Evolutionary conservation across 108 stramenopile genomes (phyloP).

Genomic region (Phaeodactylum tricornutum): DNA sequence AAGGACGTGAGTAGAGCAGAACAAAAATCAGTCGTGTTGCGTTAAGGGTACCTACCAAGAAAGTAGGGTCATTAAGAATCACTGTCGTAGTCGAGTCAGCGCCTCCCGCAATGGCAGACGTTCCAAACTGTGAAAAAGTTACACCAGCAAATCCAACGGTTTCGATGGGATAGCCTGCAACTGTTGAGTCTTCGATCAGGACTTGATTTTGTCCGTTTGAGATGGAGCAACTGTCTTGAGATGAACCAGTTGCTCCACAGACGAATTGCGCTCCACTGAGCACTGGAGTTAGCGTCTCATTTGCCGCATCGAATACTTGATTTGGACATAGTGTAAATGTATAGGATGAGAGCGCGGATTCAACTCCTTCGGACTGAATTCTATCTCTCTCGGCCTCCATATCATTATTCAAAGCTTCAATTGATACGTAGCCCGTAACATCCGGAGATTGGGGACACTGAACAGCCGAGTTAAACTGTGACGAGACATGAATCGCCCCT

Average conservation of each 20-base stretch:
- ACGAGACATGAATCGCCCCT: too few relatives aligned
- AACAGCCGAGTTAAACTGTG: too few relatives aligned
- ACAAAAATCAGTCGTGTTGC: too few relatives aligned
- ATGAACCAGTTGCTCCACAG: not conserved
- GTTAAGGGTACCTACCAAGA: too few relatives aligned
- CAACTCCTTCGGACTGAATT: not conserved
- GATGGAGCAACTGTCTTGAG: not conserved
- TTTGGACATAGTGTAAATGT: not conserved
- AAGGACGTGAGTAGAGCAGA: too few relatives aligned
- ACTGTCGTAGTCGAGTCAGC: too few relatives aligned
- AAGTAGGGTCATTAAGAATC: too few relatives aligned
- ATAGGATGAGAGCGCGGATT: not conserved
- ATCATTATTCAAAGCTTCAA: not conserved
- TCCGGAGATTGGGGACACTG: too few relatives aligned
- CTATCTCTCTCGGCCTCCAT: not conserved
- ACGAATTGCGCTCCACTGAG: not conserved
- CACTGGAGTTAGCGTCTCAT: not conserved
- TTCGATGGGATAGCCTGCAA: not conserved
- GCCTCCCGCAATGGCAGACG: too few relatives aligned
- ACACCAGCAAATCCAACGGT: not conserved
- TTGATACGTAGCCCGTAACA: not conserved
- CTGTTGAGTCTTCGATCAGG: not conserved
- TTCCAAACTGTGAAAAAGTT: not conserved
- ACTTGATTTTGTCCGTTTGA: not conserved
- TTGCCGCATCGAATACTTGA: not conserved